These are phyloP conservation scores for Penicillium verrucosum DNA, from an alignment of 2,329 filamentous ascomycete genomes.

Conservation along the genomic window DNA sequence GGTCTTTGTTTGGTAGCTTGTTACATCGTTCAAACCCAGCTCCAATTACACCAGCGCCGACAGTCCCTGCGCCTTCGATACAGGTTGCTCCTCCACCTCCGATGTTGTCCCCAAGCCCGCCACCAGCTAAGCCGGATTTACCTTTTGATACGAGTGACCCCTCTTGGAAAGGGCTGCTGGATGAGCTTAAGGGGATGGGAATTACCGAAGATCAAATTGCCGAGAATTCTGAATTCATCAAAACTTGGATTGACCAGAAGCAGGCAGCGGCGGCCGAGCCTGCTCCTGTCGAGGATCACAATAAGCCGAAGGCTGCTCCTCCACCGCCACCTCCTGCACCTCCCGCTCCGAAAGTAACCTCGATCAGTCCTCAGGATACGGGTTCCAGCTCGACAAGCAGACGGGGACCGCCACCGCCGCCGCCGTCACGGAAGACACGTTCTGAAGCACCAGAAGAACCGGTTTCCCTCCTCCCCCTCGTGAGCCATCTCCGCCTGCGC, in stretches of 20 bases:
- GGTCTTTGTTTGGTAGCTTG: conserved; percentile 52
- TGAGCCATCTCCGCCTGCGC: conserved; percentile 60
- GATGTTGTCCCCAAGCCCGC: conserved; percentile 22
- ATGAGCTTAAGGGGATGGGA: conserved; percentile 62
- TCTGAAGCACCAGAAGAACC: conserved; percentile 54
- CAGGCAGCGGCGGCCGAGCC: conserved; percentile 51
- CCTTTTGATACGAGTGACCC: conserved; percentile 62
- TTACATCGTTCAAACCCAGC: conserved; percentile 49
- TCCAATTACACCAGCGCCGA: conserved; percentile 28
- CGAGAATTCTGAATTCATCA: conserved; percentile 66
- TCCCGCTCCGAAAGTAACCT: conserved; percentile 44
- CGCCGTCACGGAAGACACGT: conserved; percentile 48
- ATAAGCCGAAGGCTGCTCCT: conserved; percentile 54
- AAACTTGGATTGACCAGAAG: conserved; percentile 63
- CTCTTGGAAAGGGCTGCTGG: conserved; percentile 58
- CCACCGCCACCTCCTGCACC: conserved; percentile 57
- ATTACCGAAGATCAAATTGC: conserved; percentile 67
- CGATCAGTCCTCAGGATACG: conserved; percentile 61
- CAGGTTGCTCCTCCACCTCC: conserved; percentile 35
- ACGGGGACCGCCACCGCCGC: conserved; percentile 60
- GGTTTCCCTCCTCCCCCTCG: conserved; percentile 60
- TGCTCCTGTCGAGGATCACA: conserved; percentile 45
- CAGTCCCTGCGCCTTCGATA: conserved; percentile 28
- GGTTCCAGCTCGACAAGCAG: conserved; percentile 51
- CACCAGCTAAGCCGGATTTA: conserved; percentile 36